Conservation (phyloP, 2,329 filamentous ascomycete species). For the Lachnellula occidentalis region DNA sequence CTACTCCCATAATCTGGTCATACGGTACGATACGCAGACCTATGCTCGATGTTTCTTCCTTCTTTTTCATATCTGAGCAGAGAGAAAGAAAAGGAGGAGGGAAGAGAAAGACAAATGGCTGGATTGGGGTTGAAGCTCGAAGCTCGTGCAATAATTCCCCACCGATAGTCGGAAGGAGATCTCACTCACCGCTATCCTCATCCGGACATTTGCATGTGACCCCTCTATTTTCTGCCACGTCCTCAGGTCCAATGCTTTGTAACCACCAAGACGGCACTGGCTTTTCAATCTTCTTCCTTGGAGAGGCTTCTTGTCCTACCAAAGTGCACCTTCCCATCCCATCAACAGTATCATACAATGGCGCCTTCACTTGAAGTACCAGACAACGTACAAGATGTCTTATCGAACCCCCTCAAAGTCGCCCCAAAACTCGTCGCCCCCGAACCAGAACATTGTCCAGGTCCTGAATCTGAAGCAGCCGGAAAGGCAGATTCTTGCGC, state of each 20-base stretch:
- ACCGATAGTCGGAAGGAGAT: not conserved
- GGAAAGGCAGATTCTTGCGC: slow-evolving; percentile 78
- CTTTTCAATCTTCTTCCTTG: not conserved
- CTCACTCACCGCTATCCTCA: not conserved
- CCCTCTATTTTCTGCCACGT: not conserved
- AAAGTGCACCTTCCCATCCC: not conserved
- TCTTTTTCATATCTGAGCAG: not conserved
- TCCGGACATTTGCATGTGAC: not conserved
- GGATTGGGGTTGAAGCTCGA: no score
- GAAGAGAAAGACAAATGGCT: not conserved
- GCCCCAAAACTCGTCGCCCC: slow-evolving; percentile 86
- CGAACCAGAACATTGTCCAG: slow-evolving; percentile 94
- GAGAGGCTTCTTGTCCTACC: not conserved
- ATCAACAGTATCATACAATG: slow-evolving; percentile 45
- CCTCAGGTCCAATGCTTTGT: not conserved
- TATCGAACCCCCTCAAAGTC: slow-evolving; percentile 69
- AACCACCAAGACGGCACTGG: not conserved
- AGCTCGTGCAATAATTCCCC: no score
- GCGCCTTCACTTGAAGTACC: slow-evolving; percentile 78
- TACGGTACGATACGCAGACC: not conserved
- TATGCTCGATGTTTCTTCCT: not conserved
- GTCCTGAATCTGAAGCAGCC: slow-evolving; percentile 71
- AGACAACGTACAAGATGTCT: slow-evolving; percentile 59
- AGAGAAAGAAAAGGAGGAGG: not conserved
- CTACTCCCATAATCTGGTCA: not conserved